Evolutionary conservation across 805 yeast species (phyloP).

Genomic region (Blastobotrys muscicola): DNA sequence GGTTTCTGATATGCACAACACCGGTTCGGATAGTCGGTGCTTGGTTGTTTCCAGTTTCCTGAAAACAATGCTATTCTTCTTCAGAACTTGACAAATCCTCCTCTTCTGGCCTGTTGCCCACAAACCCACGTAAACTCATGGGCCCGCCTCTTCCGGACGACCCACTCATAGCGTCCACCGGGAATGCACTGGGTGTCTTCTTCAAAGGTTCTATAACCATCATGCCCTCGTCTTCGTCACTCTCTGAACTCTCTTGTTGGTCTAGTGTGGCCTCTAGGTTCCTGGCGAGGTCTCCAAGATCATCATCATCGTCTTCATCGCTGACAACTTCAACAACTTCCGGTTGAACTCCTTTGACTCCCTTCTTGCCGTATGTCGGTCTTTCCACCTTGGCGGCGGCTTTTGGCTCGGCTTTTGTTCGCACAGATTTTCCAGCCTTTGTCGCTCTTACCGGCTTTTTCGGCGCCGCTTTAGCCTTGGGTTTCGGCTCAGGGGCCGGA

Average conservation of each 20-base stretch:
- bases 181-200: neutral
- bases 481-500: neutral
- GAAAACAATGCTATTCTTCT: slow-evolving; percentile 10
- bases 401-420: no score
- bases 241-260: slow-evolving; percentile 11
- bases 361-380: no score
- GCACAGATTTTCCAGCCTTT: no score
- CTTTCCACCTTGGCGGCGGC: neutral
- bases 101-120: slow-evolving; percentile 10
- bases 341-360: no score
- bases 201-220: slow-evolving; percentile 1
- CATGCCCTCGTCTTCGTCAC: slow-evolving; percentile 12
- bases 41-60: neutral
- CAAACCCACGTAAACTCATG: slow-evolving; percentile 14
- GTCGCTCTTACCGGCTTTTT: neutral
- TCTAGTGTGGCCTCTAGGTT: slow-evolving; percentile 22
- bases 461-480: neutral
- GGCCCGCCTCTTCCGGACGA: slow-evolving; percentile 6
- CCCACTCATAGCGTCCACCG: neutral
- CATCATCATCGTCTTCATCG: slow-evolving; percentile 24
- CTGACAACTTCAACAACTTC: neutral
- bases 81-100: slow-evolving; percentile 17
- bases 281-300: slow-evolving; percentile 24
- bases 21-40: no score
- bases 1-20: no score